phyloP scores from a whole-genome alignment of 1,284 basidiomycete species.

The Boletus sp. region DNA sequence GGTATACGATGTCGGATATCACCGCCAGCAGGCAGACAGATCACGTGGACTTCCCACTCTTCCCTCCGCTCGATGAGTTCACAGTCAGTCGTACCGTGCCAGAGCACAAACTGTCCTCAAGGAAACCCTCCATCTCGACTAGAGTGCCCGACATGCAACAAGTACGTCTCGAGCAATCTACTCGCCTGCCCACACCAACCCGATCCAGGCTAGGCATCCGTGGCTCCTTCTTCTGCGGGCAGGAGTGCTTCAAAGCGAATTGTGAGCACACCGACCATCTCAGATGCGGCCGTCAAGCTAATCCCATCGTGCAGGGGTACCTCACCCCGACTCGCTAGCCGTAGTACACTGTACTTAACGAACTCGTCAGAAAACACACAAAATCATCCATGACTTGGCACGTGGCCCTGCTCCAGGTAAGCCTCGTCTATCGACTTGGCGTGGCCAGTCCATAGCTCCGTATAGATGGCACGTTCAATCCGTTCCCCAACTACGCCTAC shows the following conservation, averaged over 20 bases:
- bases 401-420: slow-evolving; percentile 36
- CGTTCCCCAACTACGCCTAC: slow-evolving; percentile 63
- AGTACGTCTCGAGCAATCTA: slow-evolving; percentile 43
- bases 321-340: slow-evolving; percentile 8
- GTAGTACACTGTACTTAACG: not conserved
- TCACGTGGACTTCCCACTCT: slow-evolving; percentile 19
- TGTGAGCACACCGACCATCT: slow-evolving; percentile 49
- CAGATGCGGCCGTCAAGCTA: not conserved
- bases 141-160: slow-evolving; percentile 80
- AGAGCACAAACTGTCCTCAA: slow-evolving; percentile 66
- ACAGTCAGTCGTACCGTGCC: slow-evolving; percentile 46
- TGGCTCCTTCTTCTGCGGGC: slow-evolving; percentile 80
- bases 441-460: not conserved
- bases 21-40: not conserved
- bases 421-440: slow-evolving; percentile 6
- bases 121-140: slow-evolving; percentile 71
- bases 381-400: slow-evolving; percentile 65
- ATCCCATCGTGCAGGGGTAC: slow-evolving; percentile 41
- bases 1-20: no score
- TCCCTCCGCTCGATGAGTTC: slow-evolving; percentile 27
- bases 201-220: slow-evolving; percentile 62
- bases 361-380: slow-evolving; percentile 73
- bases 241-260: slow-evolving; percentile 81
- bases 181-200: slow-evolving; percentile 6
- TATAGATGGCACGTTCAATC: slow-evolving; percentile 68